A percentile compares a stretch with the other conserved stretches of the same genome.
phyloP scores from a whole-genome alignment of 2,329 filamentous ascomycete species.

The Chrysoporthe austroafricana region DNA sequence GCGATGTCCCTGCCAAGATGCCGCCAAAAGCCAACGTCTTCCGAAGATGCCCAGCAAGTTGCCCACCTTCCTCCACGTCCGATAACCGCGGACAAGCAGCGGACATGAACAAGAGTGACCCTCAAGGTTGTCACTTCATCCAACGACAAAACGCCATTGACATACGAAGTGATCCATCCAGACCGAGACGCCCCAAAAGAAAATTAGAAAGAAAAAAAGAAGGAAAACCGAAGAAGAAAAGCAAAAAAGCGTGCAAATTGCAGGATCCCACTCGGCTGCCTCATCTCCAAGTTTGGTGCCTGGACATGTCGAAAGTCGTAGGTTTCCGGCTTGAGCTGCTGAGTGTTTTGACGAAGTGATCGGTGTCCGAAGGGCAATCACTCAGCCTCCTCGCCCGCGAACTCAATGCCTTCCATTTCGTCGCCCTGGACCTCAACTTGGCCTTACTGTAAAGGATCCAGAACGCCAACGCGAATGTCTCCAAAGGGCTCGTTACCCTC shows the following conservation, averaged over 20 bases:
- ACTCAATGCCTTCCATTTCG: constrained; percentile 3
- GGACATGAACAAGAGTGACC: not conserved
- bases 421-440: constrained; percentile 8
- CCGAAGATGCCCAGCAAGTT: not conserved
- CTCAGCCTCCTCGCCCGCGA: not conserved
- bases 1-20: constrained; percentile 5
- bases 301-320: not conserved
- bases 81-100: not conserved
- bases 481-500: constrained; percentile 48
- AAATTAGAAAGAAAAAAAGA: not conserved
- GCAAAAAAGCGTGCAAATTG: not conserved
- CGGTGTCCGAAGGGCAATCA: not conserved
- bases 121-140: not conserved
- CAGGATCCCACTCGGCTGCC: not conserved
- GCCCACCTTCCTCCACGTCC: not conserved
- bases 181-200: not conserved
- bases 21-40: not conserved
- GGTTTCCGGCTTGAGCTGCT: not conserved
- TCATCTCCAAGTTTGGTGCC: not conserved
- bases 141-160: not conserved
- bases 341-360: too few species aligned
- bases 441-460: constrained; percentile 26
- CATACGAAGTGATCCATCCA: not conserved
- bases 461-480: constrained; percentile 49
- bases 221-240: not conserved